Conservation (phyloP, 495 filamentous ascomycete genomes). For the Jackrogersella minutella region DNA sequence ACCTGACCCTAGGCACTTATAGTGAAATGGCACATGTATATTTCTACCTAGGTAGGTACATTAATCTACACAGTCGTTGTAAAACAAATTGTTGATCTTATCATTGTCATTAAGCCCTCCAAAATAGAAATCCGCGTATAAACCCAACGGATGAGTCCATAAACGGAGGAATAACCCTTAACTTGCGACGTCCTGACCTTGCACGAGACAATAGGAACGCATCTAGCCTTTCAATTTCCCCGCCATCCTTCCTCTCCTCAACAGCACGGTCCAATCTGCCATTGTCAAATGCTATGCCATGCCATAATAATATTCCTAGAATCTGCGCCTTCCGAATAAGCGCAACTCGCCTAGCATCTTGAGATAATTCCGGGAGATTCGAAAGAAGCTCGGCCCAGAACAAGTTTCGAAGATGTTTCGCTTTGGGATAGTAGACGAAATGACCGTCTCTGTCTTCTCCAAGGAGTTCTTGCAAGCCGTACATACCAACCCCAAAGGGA, state of each 20-base stretch:
- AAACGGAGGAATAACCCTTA: conserved; percentile 10
- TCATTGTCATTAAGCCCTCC: conserved; percentile 24
- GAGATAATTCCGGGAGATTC: conserved; percentile 47
- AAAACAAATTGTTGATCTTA: not conserved
- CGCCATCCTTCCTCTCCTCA: conserved; percentile 54
- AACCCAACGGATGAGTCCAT: conserved; percentile 20
- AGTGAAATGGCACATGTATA: too few relatives aligned
- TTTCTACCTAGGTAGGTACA: too few relatives aligned
- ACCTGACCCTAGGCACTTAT: too few relatives aligned
- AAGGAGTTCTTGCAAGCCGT: conserved; percentile 64
- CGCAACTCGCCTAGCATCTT: conserved; percentile 25
- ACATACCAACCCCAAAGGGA: conserved; percentile 63
- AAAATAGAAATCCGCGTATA: conserved; percentile 23
- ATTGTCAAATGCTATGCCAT: conserved; percentile 67
- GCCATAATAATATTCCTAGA: conserved; percentile 65
- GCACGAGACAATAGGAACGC: conserved; percentile 36
- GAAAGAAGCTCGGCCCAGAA: conserved; percentile 59
- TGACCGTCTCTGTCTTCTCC: conserved; percentile 48
- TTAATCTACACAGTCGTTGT: conserved; percentile 1
- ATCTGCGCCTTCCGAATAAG: conserved; percentile 54
- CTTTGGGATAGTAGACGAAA: conserved; percentile 54
- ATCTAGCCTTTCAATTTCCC: conserved; percentile 57
- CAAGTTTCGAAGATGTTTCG: conserved; percentile 48
- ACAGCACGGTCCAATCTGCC: conserved; percentile 62
- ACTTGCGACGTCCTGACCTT: conserved; percentile 1